Conservation (phyloP, 139 green algal species). For the Haematococcus lacustris region DNA sequence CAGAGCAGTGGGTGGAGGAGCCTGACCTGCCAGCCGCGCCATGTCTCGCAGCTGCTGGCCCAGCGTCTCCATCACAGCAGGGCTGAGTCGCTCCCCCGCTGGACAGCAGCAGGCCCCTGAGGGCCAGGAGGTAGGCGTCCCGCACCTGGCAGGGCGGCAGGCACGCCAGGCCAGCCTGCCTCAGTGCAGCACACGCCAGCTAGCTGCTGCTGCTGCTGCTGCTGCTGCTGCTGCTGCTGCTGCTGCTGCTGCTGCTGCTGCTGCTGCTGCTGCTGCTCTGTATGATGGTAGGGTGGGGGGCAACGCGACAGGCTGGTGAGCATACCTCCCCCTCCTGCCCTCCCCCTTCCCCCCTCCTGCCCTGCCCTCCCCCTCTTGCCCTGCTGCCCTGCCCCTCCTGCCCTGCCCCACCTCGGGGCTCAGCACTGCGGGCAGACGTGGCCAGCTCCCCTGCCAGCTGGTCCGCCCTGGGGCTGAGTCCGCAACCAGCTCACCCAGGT, state of each 20-base stretch:
- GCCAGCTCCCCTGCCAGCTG: slow-evolving; percentile 58
- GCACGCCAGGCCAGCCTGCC: no score
- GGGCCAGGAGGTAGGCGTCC: slow-evolving; percentile 59
- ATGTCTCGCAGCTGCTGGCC: slow-evolving; percentile 19
- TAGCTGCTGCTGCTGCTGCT: neutral
- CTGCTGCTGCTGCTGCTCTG: neutral
- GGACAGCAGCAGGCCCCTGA: slow-evolving; percentile 52
- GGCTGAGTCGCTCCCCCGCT: slow-evolving; percentile 46
- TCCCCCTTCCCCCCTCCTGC: no score
- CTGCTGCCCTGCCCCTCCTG: no score
- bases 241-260: neutral
- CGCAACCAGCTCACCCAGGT: slow-evolving; percentile 72
- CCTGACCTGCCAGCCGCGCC: neutral
- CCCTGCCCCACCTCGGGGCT: no score
- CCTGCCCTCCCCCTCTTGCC: no score
- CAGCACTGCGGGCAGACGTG: slow-evolving; percentile 25
- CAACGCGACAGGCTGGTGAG: no score
- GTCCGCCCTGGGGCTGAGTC: slow-evolving; percentile 70
- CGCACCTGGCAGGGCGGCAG: slow-evolving; percentile 12
- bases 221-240: no score
- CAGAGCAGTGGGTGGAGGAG: no score
- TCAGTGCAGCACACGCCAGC: neutral
- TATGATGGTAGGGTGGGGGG: no score
- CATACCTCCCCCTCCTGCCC: neutral
- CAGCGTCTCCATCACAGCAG: slow-evolving; percentile 47